Base-by-base conservation (phyloP, 2,329 filamentous ascomycete species). In the Akanthomyces lecanii region DNA sequence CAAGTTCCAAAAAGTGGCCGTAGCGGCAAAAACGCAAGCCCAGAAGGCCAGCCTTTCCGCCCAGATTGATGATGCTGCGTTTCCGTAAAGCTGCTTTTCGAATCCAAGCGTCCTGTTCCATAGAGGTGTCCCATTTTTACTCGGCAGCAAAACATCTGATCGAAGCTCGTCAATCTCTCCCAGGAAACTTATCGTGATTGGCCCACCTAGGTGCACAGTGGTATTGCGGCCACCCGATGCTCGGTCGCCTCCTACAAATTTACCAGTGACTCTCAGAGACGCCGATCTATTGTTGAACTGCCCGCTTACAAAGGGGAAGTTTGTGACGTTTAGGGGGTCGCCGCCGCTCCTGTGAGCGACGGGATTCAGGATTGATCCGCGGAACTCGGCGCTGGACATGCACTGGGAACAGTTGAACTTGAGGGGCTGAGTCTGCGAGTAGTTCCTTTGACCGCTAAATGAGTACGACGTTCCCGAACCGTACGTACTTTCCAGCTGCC, bases 101-200 rank as follows among this genome's bases (percentile, higher is more conserved):
- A 51, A 59, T 11, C 56, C 56, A 6, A 59, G 45, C 7, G 56
- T 59, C 23, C 28, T 25, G 8, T 59, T 59, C 56, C 56, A 59
- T 4, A 50, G 18, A 1, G 56, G 56, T 21, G 56, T 59, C 18
- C 56, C 56, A 23, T 59, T 59, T 21, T 23, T 40, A 44, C 56
- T 59, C 10, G 56, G 16, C 11, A 59, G 30, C 44, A 59, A 12
- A 21, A 25, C 11, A n/a, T 59, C 56, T 8, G 56, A 59, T 21
- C 45, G 56, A 10, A 59, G 33, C n/a, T 59, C 56, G 23, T 59
- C 56, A n/a, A 59, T 25, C 36, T 59, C 56, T 3, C 56, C 45
- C 16, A 59, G 56, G 11, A 59, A 59, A 16, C 56, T 59, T 14
- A 59, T 59, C 4, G 56, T 59, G 21, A 59, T 59, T n/a, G 56